Evolutionary conservation across 2,329 filamentous ascomycete genomes (phyloP), one percentile per base, ranked within the genome.

Genomic region (Scedosporium boydii): DNA sequence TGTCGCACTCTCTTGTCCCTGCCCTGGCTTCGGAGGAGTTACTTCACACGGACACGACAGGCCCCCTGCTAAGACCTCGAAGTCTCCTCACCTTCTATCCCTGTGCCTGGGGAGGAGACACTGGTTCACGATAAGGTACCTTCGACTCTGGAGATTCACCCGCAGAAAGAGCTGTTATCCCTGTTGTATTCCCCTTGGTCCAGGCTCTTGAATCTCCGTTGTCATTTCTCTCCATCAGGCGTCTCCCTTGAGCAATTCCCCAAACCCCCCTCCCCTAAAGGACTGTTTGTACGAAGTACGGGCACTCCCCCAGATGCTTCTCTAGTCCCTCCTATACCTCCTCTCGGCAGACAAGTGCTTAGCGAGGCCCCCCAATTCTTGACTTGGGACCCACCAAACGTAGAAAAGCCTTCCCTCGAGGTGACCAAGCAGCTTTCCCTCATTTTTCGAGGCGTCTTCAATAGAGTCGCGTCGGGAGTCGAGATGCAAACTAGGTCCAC

Each of bases 291-390:
- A 27, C 10, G 34, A 38, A 38, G 34, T 38, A 38, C 34, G 10
- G 4, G 9, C 34, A 38, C 34, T 38, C 34, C 34, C 34, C 34
- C 34, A 55, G 51, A 23, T 12, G 3, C 18, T 10, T 55, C 12
- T 55, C 21, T 55, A 10, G 18, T 26, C n/a, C n/a, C 12, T 23
- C 21, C 48, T 26, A 18, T 23, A 51, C n/a, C 12, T 48, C 6
- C 29, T n/a, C 58, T 60, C 59, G 59, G 59, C 44, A 60, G 59
- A 60, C 59, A 53, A 9, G 59, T 51, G 38, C 10, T 29, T 29
- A 29, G 59, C 21, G 48, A 51, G 59, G 27, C 6, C 58, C 58
- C 34, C 58, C 26, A 60, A 14, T 55, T 27, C 51, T 29, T 27
- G 51, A 23, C 51, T 55, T 55, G 21, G 51, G 23, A 55, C 21